Evolutionary conservation across 352 stramenopile species (phyloP), one percentile per base, ranked within the genome.

Genomic region (Globisporangium viniferum): DNA sequence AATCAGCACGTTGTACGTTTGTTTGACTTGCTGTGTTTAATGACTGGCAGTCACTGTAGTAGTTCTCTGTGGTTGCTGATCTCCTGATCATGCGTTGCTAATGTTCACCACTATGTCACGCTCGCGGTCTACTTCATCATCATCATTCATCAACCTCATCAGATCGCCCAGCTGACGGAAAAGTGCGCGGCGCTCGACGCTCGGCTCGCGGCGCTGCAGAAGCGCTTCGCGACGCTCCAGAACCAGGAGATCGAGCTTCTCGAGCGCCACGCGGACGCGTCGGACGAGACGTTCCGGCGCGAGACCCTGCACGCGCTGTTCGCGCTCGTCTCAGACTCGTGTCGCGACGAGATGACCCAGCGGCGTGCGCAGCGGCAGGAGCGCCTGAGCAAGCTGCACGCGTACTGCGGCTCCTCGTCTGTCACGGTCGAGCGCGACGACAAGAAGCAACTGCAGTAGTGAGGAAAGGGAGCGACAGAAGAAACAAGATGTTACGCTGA

Each of bases 361-460:
- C 77, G 82, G 1, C 64, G 74, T 39, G 9, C 22, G 15, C 63
- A 58, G 31, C 62, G 70, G 14, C 62, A 71, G 12, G 72, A 90
- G 36, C 76, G 79, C 10, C 24, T 84, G 46, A 57, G 65, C 27
- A 87, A 84, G 63, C 55, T 89, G 58, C 73, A 81, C 33, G 67
- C 81, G 49, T 90, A 91, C 61, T 91, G 83, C 59, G 83, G 83
- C 29, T 78, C 82, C 64, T 91, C 83, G 10, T 89, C 78, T 2
- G 83, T 89, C 53, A 70, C 78, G 18, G 83, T 90, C n/a, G 71
- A 83, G 46, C 68, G 70, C 9, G 65, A 76, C 27, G 73, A 84
- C 63, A 79, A 84, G 68, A 67, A 70, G 22, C 35, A 57, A 55
- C 59, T 75, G 57, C 60, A 62, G 22, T 55, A n/a, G n/a, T n/a